Evolutionary conservation across 2,329 filamentous ascomycete genomes (phyloP), one percentile per base, ranked within the genome.

Genomic region (Fonsecaea pedrosoi): DNA sequence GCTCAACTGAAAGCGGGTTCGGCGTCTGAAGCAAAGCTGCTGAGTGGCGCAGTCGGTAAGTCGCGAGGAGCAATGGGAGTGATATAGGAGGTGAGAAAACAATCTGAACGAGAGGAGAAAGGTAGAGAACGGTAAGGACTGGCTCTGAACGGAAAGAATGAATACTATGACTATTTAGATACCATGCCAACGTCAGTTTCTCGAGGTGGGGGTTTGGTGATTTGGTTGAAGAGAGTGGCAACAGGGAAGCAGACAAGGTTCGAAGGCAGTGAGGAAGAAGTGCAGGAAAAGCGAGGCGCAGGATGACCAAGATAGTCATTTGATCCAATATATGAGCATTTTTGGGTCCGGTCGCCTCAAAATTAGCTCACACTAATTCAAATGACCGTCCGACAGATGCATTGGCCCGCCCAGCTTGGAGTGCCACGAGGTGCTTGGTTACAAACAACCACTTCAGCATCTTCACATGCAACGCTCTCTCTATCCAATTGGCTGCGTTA

Each of bases 381-480:
- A 50, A 50, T 50, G 45, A 50, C 45, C 21, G 42, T 62, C 37
- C 50, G 60, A 56, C 60, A 3, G 1, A 5, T 9, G 9, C 54
- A 32, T 32, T 32, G 2, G 6, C 30, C 30, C 30, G 30, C 30
- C 30, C 4, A 32, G 30, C 30, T 32, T 32, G 25, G 25, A 25
- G 25, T 25, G 25, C 25, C 25, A 25, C 25, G 30, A 32, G 6
- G 30, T 32, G 4, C 30, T 32, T 32, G 30, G 30, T 2, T 32
- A 32, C 30, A 6, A 32, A 32, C 3, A 2, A 32, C 30, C 30
- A 32, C 30, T 32, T 32, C 30, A 32, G 6, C 4, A 37, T 56
- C 50, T 67, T 68, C 65, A 68, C 65, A 68, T 68, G 65, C 54
- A 30, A 57, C 45, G 25, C 42, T 37, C 62, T 15, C 45, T 30